These are phyloP conservation scores for Porcisia hertigi DNA, from an alignment of 208 protist genomes.

Conservation along the genomic window DNA sequence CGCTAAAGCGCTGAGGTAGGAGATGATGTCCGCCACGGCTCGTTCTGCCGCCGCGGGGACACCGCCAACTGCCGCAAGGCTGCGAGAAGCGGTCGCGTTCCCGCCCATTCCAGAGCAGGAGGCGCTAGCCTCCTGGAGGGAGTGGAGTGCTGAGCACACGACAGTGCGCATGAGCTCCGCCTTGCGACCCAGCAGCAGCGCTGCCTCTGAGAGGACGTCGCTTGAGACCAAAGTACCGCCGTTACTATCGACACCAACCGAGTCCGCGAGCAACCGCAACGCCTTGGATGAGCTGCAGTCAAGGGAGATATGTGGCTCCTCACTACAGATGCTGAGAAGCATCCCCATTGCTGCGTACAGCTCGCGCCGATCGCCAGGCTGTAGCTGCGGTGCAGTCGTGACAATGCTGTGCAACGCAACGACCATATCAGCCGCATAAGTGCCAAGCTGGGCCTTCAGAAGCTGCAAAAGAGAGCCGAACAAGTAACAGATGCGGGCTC, in stretches of 20 bases:
- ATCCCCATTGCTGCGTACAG: conserved; percentile 75
- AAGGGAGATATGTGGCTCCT: background rate
- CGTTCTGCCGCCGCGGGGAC: conserved; percentile 14
- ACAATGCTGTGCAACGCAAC: conserved; percentile 62
- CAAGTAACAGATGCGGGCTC: conserved; percentile 69
- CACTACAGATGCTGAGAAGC: conserved; percentile 48
- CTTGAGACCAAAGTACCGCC: background rate
- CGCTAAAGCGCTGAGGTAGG: conserved; percentile 51
- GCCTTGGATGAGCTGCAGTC: conserved; percentile 7
- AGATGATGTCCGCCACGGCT: conserved; percentile 50
- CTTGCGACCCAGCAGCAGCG: conserved; percentile 29
- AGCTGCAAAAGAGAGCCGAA: conserved; percentile 70
- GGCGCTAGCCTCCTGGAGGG: conserved; percentile 21
- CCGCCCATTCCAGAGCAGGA: conserved; percentile 1
- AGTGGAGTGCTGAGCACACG: conserved; percentile 20
- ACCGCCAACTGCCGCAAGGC: background rate
- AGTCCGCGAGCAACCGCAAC: conserved; percentile 2
- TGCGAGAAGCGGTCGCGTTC: background rate
- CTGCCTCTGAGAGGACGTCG: conserved; percentile 16
- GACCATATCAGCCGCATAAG: conserved; percentile 63
- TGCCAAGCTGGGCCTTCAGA: conserved; percentile 37
- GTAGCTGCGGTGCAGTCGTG: conserved; percentile 35
- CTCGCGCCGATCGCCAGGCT: conserved; percentile 55
- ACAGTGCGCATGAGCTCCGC: conserved; percentile 24
- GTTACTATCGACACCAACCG: background rate